These are phyloP conservation scores for Scleroderma citrinum DNA, from an alignment of 768 basidiomycete species.

Conservation along the genomic window DNA sequence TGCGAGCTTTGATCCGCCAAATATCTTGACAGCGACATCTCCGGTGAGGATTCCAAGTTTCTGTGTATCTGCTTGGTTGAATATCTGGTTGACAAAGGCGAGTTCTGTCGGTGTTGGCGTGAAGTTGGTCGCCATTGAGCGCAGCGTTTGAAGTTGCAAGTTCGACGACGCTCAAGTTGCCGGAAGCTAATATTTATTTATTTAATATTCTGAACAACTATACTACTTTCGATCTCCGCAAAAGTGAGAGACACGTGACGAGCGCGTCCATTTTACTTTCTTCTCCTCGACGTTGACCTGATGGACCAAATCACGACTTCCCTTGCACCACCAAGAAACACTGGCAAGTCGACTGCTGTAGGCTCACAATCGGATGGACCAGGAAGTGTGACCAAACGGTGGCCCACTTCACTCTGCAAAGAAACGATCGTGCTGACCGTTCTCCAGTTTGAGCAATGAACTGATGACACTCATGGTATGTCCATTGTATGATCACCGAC, in stretches of 20 bases:
- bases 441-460: slow-evolving; percentile 64
- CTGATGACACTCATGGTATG: slow-evolving; percentile 86
- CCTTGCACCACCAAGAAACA: slow-evolving; percentile 50
- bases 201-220: not conserved
- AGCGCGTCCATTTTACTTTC: slow-evolving; percentile 24
- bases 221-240: too few relatives aligned
- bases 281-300: not conserved
- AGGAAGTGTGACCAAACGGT: slow-evolving; percentile 86
- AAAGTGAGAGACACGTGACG: slow-evolving; percentile 22
- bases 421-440: not conserved
- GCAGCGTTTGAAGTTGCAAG: not conserved
- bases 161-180: not conserved
- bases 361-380: slow-evolving; percentile 51
- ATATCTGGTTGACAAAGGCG: slow-evolving; percentile 67
- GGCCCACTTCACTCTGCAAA: not conserved
- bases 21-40: slow-evolving; percentile 83
- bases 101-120: slow-evolving; percentile 43
- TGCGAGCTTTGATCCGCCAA: slow-evolving; percentile 76
- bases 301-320: slow-evolving; percentile 74
- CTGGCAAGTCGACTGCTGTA: slow-evolving; percentile 52
- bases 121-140: slow-evolving; percentile 37
- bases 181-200: not conserved
- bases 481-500: slow-evolving; percentile 1
- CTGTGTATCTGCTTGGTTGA: slow-evolving; percentile 66
- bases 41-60: slow-evolving; percentile 83